A percentile compares a stretch with the other conserved stretches of the same genome.
Evolutionary conservation across 352 stramenopile genomes (phyloP).

Genomic region (Globisporangium acanthophoron): DNA sequence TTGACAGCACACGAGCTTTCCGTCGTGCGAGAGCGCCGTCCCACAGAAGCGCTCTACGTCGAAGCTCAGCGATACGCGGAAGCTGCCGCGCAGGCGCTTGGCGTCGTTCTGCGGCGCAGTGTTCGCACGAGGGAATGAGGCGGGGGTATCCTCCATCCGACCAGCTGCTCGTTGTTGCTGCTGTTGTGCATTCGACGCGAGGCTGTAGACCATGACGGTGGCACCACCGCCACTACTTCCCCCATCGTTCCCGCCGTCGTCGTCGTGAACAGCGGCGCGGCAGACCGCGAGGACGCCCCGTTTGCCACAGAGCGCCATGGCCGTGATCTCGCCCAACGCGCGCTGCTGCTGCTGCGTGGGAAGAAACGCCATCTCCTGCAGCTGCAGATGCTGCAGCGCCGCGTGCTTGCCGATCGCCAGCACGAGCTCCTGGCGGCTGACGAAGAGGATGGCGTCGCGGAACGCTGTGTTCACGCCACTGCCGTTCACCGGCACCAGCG

Average conservation of each 20-base stretch:
- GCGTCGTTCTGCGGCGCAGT: background rate
- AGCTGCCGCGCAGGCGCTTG: conserved; percentile 8
- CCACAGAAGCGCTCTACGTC: conserved; percentile 46
- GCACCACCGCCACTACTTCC: conserved; percentile 11
- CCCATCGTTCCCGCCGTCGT: background rate
- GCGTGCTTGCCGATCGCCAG: conserved; percentile 59
- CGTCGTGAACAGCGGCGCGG: conserved; percentile 24
- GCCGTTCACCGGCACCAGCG: conserved; percentile 36
- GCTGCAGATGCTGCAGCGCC: conserved; percentile 60
- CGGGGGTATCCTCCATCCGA: background rate
- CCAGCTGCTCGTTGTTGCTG: background rate
- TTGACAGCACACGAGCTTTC: conserved; percentile 61
- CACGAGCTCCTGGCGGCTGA: conserved; percentile 58
- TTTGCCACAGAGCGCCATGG: conserved; percentile 60
- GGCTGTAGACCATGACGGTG: conserved; percentile 34
- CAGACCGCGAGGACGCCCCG: conserved; percentile 48
- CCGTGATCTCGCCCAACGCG: conserved; percentile 56
- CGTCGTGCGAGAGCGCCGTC: conserved; percentile 56
- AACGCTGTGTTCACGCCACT: conserved; percentile 44
- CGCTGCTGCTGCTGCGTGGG: conserved; percentile 13
- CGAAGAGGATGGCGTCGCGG: conserved; percentile 47
- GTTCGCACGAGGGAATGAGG: background rate
- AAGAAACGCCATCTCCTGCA: conserved; percentile 54
- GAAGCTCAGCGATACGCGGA: conserved; percentile 46
- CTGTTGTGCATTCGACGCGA: conserved; percentile 1